Evolutionary conservation across 169 alveolate genomes (phyloP), one percentile per base, ranked within the genome.

Genomic region (Plasmodium ovale): DNA sequence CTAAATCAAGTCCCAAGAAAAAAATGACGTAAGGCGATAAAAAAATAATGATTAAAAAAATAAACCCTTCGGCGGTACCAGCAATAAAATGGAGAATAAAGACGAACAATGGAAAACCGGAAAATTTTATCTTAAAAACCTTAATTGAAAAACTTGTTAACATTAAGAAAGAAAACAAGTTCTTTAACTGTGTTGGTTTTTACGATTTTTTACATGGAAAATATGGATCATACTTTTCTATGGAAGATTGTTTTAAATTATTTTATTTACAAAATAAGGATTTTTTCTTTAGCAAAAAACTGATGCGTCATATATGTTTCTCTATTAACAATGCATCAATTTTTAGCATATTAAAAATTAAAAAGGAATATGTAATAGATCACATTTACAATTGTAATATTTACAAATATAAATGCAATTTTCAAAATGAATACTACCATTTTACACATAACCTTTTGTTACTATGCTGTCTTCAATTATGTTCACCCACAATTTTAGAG

Each of bases 321-420:
- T 37, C 14, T 54, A 58, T 58, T 44, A 85, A 49, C 53, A 69
- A 69, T 64, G 29, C 91, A 49, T 39, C 85, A 31, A 64, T 85
- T 44, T 14, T 21, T 35, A 47, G 53, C 31, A 27, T 85, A 39
- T 72, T 85, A 68, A 67, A 54, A 29, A 12, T 67, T 35, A 62
- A 60, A 39, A 85, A 62, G 25, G 84, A 85, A 49, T 42, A 23
- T 71, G 54, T 85, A 19, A 39, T 85, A 62, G 51, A 67, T 33
- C 72, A 85, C 60, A 27, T 85, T n/a, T 85, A 58, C 60, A 72
- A 67, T 9, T 85, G 91, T 37, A 69, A 85, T 72, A 67, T 85
- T 42, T 68, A 54, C 39, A 85, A 85, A 60, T 69, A 85, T 35
- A 85, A 85, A 70, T 85, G 27, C 25, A 23, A 35, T 44, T 85